phyloP scores from a whole-genome alignment of 2,329 filamentous ascomycete species.

The Penicillium sp. region DNA sequence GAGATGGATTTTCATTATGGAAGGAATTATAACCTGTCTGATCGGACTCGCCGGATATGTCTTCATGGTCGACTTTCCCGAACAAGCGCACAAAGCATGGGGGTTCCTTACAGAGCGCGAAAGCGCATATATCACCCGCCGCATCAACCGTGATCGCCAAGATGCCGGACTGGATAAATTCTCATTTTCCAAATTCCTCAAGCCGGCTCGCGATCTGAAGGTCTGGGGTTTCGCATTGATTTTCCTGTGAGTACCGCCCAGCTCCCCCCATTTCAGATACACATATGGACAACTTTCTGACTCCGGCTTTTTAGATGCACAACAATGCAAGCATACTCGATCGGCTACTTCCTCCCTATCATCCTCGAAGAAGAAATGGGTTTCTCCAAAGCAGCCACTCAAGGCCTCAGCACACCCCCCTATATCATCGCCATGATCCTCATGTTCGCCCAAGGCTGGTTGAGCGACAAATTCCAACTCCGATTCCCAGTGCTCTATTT shows the following conservation, averaged over 20 bases:
- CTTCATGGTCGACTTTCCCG: slow-evolving; percentile 1
- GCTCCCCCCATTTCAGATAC: neutral
- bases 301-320: neutral
- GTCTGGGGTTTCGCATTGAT: slow-evolving; percentile 1
- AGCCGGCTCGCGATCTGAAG: neutral
- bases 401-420: slow-evolving; percentile 1
- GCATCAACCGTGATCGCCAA: slow-evolving; percentile 1
- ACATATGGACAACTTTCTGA: neutral
- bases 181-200: neutral
- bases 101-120: slow-evolving; percentile 2
- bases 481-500: neutral
- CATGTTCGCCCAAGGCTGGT: slow-evolving; percentile 2
- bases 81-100: slow-evolving; percentile 1
- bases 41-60: neutral
- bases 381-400: neutral
- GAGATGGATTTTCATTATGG: slow-evolving; percentile 13
- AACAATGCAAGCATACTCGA: slow-evolving; percentile 2
- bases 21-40: neutral
- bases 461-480: neutral
- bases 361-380: slow-evolving; percentile 2
- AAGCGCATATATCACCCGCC: neutral
- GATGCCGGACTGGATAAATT: slow-evolving; percentile 1
- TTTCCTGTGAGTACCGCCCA: neutral
- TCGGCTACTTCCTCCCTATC: slow-evolving; percentile 3
- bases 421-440: slow-evolving; percentile 2